These are phyloP conservation scores for Cyberlindnera suaveolens DNA, from an alignment of 805 yeast genomes.

Conservation along the genomic window DNA sequence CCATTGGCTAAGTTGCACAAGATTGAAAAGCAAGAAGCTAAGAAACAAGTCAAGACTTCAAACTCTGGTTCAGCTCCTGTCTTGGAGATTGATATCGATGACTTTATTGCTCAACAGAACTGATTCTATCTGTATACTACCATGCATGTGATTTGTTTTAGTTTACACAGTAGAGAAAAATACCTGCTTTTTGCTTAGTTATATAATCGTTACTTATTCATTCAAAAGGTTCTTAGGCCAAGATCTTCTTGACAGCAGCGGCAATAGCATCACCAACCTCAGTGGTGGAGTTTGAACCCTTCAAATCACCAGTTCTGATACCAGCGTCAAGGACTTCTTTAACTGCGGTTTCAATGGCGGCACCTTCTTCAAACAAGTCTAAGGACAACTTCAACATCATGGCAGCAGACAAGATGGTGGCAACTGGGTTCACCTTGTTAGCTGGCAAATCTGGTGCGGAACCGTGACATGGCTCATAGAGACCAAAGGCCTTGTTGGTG, in stretches of 20 bases:
- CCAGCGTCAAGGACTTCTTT: constrained; percentile 74
- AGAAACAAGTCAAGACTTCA: constrained; percentile 37
- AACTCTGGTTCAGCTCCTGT: constrained; percentile 62
- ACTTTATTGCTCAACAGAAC: constrained; percentile 59
- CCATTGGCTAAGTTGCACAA: constrained; percentile 65
- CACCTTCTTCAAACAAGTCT: constrained; percentile 77
- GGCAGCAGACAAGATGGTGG: constrained; percentile 92
- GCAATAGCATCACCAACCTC: constrained; percentile 96
- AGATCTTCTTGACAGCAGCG: constrained; percentile 54
- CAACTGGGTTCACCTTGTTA: constrained; percentile 91
- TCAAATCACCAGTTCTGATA: constrained; percentile 85
- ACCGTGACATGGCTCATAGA: constrained; percentile 98
- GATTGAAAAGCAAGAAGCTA: constrained; percentile 47
- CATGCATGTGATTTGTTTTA: background rate
- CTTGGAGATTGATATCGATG: constrained; percentile 68
- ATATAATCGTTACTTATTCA: background rate
- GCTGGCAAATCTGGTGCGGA: constrained; percentile 91
- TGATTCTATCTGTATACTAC: constrained; percentile 22
- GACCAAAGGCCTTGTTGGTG: constrained; percentile 87
- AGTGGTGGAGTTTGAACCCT: constrained; percentile 74
- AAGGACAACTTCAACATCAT: constrained; percentile 95
- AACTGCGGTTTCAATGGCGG: constrained; percentile 85
- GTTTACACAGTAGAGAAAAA: background rate
- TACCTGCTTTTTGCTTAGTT: background rate
- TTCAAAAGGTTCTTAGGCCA: constrained; percentile 23